A percentile compares a stretch with the other conserved stretches of the same genome.
These are phyloP conservation scores for Alternaria sp. DNA, from an alignment of 2,329 filamentous ascomycete genomes.

Conservation along the genomic window DNA sequence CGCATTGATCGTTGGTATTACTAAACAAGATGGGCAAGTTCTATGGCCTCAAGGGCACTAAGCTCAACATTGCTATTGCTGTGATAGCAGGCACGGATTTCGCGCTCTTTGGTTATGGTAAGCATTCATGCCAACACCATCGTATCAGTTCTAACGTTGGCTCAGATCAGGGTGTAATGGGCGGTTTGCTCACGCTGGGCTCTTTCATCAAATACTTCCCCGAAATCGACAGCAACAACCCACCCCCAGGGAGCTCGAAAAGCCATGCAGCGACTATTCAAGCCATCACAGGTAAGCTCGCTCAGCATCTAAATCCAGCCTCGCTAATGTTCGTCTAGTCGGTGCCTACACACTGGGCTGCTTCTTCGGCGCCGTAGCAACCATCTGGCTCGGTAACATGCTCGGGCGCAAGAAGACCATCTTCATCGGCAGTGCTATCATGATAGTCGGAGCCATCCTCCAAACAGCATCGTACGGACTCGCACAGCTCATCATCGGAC, in stretches of 20 bases:
- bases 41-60: slow-evolving; percentile 69
- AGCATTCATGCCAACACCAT: slow-evolving; percentile 1
- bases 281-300: slow-evolving; percentile 46
- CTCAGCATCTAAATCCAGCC: slow-evolving; percentile 13
- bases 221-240: slow-evolving; percentile 49
- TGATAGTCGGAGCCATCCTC: slow-evolving; percentile 65
- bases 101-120: slow-evolving; percentile 68
- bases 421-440: slow-evolving; percentile 65
- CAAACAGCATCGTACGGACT: slow-evolving; percentile 60
- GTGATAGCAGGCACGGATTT: slow-evolving; percentile 77
- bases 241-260: slow-evolving; percentile 37
- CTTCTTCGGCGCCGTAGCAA: slow-evolving; percentile 53
- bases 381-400: slow-evolving; percentile 61
- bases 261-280: slow-evolving; percentile 52
- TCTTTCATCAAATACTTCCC: slow-evolving; percentile 61
- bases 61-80: slow-evolving; percentile 71
- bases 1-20: neutral
- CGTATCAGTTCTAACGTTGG: slow-evolving; percentile 7
- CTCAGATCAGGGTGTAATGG: slow-evolving; percentile 63
- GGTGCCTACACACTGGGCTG: slow-evolving; percentile 51
- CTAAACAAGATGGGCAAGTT: slow-evolving; percentile 51
- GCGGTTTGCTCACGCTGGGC: slow-evolving; percentile 69
- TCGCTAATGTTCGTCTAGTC: slow-evolving; percentile 17
- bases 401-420: slow-evolving; percentile 65
- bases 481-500: slow-evolving; percentile 55